Evolutionary conservation across 2,329 filamentous ascomycete species (phyloP), one percentile per base, ranked within the genome.

Genomic region (Aureobasidium pullulans): DNA sequence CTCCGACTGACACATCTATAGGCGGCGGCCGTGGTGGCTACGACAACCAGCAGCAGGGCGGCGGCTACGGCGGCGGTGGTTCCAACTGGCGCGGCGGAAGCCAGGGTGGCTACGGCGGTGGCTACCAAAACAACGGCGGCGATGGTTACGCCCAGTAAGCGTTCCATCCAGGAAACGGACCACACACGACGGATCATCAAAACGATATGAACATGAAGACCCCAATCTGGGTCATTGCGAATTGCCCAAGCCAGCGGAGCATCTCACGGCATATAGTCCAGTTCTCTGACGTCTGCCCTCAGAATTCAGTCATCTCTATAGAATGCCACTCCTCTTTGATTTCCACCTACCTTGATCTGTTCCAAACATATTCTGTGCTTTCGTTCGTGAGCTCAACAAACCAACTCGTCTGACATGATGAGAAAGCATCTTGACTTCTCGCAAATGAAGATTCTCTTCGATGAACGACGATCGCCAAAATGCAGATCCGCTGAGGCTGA

Each of bases 11-110:
- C 31, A 5, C 19, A 11, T 39, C 23, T 46, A 6, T 11, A 61
- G 64, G 64, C 36, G 66, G 67, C 34, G 65, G 65, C 34, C 65
- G 66, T 42, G 66, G 66, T 64, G 37, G 67, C 65, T 54, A 66
- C 32, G 44, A 42, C 23, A 19, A 32, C 53, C 36, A 49, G 37
- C 57, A 59, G 23, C 52, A 52, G 57, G 44, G 37, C 19, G 57
- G 57, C 11, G 56, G 57, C 40, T 59, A 59, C 56, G 64, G 64
- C 39, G 61, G 57, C 50, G 60, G 61, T 32, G 59, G 60, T 50
- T 60, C 58, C 52, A 63, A 57, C 48, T 63, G 57, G 60, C 62
- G 66, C 59, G 65, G 66, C 56, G 64, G 66, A 32, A 66, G 62
- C 23, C 57, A 63, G 57, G 62, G 65, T 29, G 66, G 65, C 61